A percentile compares a stretch with the other conserved stretches of the same genome.
Conservation (phyloP, 2,329 filamentous ascomycete genomes). For the Fusarium sp. region DNA sequence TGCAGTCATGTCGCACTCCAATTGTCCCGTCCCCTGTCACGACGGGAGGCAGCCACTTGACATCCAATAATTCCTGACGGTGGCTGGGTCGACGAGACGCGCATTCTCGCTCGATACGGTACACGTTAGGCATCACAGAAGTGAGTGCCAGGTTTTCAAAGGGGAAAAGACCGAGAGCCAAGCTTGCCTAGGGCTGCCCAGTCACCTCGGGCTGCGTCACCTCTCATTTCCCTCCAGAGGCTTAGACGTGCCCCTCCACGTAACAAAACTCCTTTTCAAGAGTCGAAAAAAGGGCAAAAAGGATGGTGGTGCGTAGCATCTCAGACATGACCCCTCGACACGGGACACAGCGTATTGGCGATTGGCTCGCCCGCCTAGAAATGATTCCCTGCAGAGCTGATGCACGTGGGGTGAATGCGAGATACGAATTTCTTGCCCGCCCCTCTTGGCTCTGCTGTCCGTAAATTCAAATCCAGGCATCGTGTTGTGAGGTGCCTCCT, state of each 20-base stretch:
- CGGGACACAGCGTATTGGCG: slow-evolving; percentile 3
- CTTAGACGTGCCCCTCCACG: slow-evolving; percentile 32
- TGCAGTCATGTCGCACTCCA: background rate
- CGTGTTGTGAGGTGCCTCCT: too few species aligned
- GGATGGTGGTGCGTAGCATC: background rate
- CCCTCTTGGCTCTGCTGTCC: background rate
- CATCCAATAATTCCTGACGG: slow-evolving; percentile 3
- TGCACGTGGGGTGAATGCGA: slow-evolving; percentile 37
- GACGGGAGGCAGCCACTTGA: background rate
- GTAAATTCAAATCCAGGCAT: background rate
- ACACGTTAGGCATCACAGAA: background rate
- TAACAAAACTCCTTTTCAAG: slow-evolving; percentile 9
- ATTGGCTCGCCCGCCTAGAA: slow-evolving; percentile 9
- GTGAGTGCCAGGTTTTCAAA: background rate
- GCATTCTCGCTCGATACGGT: background rate
- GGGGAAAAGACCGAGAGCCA: background rate
- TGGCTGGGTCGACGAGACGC: background rate
- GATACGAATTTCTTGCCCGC: slow-evolving; percentile 41
- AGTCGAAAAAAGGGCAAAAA: background rate
- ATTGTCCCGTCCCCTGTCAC: background rate
- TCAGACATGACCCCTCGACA: background rate
- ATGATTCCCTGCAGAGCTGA: slow-evolving; percentile 14
- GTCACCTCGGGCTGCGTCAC: slow-evolving; percentile 2
- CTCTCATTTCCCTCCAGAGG: slow-evolving; percentile 25
- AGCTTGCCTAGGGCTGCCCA: background rate